These are phyloP conservation scores for Chaetoceros muelleri DNA, from an alignment of 108 stramenopile species.

Conservation along the genomic window DNA sequence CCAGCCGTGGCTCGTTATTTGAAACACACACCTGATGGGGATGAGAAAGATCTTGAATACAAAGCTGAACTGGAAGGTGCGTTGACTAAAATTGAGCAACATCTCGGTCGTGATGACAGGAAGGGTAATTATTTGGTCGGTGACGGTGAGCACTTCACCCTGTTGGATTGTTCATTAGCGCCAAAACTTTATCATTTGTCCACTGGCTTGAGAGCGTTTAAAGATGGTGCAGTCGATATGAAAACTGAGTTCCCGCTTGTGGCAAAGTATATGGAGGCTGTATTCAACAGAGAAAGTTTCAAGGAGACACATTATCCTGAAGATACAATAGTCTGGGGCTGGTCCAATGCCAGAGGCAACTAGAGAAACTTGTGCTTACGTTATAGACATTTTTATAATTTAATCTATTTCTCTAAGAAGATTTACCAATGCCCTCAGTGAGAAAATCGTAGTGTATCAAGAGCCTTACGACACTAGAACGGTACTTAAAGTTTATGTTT, in stretches of 20 bases:
- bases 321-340: slow-evolving; percentile 74
- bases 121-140: slow-evolving; percentile 40
- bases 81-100: slow-evolving; percentile 35
- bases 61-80: slow-evolving; percentile 24
- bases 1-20: slow-evolving; percentile 69
- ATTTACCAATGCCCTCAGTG: background rate
- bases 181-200: slow-evolving; percentile 77
- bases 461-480: background rate
- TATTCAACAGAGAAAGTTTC: slow-evolving; percentile 51
- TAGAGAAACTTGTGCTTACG: background rate
- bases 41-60: slow-evolving; percentile 28
- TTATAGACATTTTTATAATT: too few species aligned
- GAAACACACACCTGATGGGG: slow-evolving; percentile 53
- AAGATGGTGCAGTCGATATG: slow-evolving; percentile 35
- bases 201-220: slow-evolving; percentile 44
- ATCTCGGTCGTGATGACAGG: slow-evolving; percentile 19
- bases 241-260: slow-evolving; percentile 35
- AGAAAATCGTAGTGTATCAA: background rate
- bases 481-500: background rate
- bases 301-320: slow-evolving; percentile 46
- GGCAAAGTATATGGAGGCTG: slow-evolving; percentile 40
- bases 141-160: slow-evolving; percentile 38
- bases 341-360: slow-evolving; percentile 35
- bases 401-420: background rate
- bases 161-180: slow-evolving; percentile 61